Percentiles rank a stretch among this genome's conserved stretches.
phyloP scores from a whole-genome alignment of 495 filamentous ascomycete genomes.

The Aspergillus sclerotioniger region DNA sequence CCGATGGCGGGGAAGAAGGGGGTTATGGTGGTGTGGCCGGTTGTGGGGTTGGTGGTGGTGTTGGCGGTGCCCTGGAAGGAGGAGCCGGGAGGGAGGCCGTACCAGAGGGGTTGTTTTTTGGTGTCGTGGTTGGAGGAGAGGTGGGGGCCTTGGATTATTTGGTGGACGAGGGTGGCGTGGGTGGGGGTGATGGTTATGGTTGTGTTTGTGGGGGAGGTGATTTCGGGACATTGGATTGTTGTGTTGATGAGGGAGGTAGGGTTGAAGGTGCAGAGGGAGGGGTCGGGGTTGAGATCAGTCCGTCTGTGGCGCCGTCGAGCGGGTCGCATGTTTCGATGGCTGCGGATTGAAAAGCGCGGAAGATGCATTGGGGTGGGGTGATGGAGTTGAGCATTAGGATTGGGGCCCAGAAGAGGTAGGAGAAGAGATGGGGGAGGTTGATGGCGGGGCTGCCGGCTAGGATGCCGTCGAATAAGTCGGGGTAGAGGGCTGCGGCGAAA shows the following conservation, averaged over 20 bases:
- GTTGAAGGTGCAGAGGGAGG: too few species aligned
- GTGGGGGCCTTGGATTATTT: constrained; percentile 7
- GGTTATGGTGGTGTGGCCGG: background rate
- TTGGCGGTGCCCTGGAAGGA: constrained; percentile 8
- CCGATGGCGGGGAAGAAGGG: constrained; percentile 7
- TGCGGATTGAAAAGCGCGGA: background rate
- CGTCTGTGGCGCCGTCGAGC: background rate
- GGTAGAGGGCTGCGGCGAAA: constrained; percentile 40
- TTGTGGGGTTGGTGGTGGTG: background rate
- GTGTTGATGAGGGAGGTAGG: background rate
- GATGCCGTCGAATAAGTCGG: constrained; percentile 57
- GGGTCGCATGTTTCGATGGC: background rate
- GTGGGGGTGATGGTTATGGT: constrained; percentile 4
- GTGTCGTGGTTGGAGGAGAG: too few species aligned
- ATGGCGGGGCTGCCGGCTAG: constrained; percentile 49
- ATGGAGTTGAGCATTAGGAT: constrained; percentile 26
- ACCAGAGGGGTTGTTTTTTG: constrained; percentile 7
- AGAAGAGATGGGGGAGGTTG: constrained; percentile 38
- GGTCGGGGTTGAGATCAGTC: too few species aligned
- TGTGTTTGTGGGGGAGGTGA: background rate
- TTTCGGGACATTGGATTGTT: background rate
- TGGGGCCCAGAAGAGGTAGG: constrained; percentile 19
- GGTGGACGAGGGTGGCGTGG: constrained; percentile 1
- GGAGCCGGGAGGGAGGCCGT: constrained; percentile 2
- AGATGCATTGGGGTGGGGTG: constrained; percentile 13